phyloP scores from a whole-genome alignment of 805 yeast genomes.

The Vanderwaltozyma verrucispora region DNA sequence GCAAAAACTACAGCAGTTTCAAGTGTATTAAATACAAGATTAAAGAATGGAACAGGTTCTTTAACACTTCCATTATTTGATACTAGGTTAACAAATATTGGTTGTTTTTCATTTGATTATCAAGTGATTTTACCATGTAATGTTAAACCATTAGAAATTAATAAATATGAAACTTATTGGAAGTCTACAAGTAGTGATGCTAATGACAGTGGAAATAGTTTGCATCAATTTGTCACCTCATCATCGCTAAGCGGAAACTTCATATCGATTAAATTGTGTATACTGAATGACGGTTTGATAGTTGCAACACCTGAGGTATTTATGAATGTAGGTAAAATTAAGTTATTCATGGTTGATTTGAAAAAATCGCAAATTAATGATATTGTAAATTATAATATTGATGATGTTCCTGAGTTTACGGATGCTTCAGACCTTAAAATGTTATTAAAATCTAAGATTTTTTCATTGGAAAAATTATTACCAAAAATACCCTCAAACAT shows the following conservation, averaged over 20 bases:
- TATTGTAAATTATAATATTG: conserved; percentile 21
- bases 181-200: conserved; percentile 62
- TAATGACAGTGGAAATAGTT: conserved; percentile 3
- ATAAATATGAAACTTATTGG: conserved; percentile 77
- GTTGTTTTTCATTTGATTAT: conserved; percentile 65
- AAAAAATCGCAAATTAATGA: conserved; percentile 26
- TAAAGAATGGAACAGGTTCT: conserved; percentile 17
- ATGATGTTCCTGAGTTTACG: conserved; percentile 14
- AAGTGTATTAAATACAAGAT: conserved; percentile 34
- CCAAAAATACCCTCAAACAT: conserved; percentile 44
- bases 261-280: conserved; percentile 54
- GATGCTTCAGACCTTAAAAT: conserved; percentile 20
- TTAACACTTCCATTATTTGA: conserved; percentile 69
- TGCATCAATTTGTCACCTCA: conserved; percentile 44
- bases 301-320: conserved; percentile 65
- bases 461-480: conserved; percentile 53
- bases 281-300: conserved; percentile 77
- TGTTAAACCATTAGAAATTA: conserved; percentile 3
- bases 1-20: conserved; percentile 76
- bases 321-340: conserved; percentile 40
- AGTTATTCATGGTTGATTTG: conserved; percentile 52
- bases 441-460: conserved; percentile 32
- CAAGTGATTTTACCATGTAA: conserved; percentile 74
- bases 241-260: conserved; percentile 83
- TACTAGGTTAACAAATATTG: conserved; percentile 68